Evolutionary conservation across 805 yeast genomes (phyloP), one percentile per base, ranked within the genome.

Genomic region (Wickerhamiella azyma): DNA sequence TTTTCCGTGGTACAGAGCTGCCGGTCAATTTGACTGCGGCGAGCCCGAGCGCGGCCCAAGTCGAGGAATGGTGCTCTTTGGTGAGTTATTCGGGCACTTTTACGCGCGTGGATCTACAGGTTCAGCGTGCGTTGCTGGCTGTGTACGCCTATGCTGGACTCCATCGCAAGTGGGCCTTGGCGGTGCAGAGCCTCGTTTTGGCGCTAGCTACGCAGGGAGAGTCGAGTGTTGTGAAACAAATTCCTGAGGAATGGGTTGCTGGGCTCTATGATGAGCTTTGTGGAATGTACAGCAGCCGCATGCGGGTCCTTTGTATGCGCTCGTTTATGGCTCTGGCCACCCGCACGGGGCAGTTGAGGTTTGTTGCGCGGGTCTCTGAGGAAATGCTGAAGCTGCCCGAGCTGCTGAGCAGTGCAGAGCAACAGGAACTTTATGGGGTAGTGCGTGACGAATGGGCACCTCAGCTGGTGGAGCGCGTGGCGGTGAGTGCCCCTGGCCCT

Each of bases 101-200:
- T 26, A 52, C 74, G 1, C 55, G 63, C 9, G 73, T 77, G 6
- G 86, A 80, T 55, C 70, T 79, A 47, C 66, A 74, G 37, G 70
- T 86, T 0, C 79, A 81, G 58, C 70, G 79, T 17, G 71, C 81
- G 0, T 63, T 88, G 50, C 81, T 92, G 0, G 58, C 75, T 2
- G 64, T 84, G 1, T 85, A 79, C 59, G 67, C 74, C 2, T 73
- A 71, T 26, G 66, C 85, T 40, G 77, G 77, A 1, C 69, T 81
- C 55, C 47, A 57, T 9, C 68, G 96, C 50, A 88, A 86, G 54
- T 70, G 77, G 52, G 76, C 83, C 0, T 76, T 88, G 50, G 70
- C 82, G 33, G 61, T 85, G 3, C 71, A 86, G 39, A 73, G 77
- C n/a, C 62, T 86, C 26, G 62, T 88, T 21, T 70, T 24, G 14